Evolutionary conservation across 2,329 filamentous ascomycete species (phyloP), one percentile per base, ranked within the genome.

Genomic region (Arthrobotrys iridis): DNA sequence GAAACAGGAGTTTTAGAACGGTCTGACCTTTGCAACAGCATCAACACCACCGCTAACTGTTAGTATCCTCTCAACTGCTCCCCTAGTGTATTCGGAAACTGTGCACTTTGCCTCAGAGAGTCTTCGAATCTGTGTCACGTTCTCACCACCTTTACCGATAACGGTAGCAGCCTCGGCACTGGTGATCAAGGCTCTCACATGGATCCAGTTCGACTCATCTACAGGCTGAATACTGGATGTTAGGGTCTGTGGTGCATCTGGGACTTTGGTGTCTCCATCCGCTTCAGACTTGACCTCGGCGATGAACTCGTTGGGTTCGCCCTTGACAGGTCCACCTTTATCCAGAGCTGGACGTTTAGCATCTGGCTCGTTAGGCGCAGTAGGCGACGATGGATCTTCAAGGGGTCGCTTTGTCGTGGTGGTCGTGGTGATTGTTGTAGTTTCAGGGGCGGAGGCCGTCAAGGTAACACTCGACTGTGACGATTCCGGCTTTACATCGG

Each of bases 61-160:
- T 80, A 99, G 86, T 81, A 99, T 97, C 82, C 95, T 92, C 85
- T 99, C 95, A 33, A 98, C 93, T 65, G 95, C 95, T 78, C 95
- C 95, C 81, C 96, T 93, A 79, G 96, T 92, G 81, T 98, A 99
- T 84, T 99, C 95, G 84, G 93, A 97, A 79, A 99, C 95, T 52
- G 95, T 99, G 85, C 95, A 99, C 85, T 98, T 98, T 78, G 95
- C 95, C 80, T 93, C 93, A 60, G 95, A 97, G 84, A 97, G 87
- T 82, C 92, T 93, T 79, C 95, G 90, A 81, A 99, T 98, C 84
- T 96, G 93, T 79, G 93, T 96, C 52, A 99, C 95, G 81, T 99
- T 99, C 86, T 99, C 95, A 82, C 95, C 95, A 77, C 93, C 94
- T 85, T 99, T 99, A 81, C 95, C 95, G 83, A 99, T 99, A 78